A percentile compares a stretch with the other conserved stretches of the same genome.
Conservation (phyloP, 352 stramenopile genomes). For the Ophiocytium majus region DNA sequence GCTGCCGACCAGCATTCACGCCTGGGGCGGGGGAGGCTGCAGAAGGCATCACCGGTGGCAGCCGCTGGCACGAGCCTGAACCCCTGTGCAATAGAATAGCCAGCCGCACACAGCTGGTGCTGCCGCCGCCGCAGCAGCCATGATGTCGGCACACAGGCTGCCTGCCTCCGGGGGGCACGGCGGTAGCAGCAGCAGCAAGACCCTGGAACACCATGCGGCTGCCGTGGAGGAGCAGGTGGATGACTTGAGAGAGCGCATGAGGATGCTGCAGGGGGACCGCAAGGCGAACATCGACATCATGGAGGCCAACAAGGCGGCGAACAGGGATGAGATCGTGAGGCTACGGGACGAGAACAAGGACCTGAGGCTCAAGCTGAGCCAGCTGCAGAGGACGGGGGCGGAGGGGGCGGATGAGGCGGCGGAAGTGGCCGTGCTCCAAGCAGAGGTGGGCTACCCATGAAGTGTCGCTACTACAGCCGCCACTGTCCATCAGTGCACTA, state of each 20-base stretch:
- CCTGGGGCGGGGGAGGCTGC: no score
- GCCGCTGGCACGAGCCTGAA: no score
- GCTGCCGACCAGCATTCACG: no score
- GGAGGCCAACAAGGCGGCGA: slow-evolving; percentile 71
- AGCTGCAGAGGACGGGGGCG: slow-evolving; percentile 66
- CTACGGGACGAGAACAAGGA: slow-evolving; percentile 82
- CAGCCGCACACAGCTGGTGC: no score
- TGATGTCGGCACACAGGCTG: no score
- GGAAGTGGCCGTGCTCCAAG: slow-evolving; percentile 14
- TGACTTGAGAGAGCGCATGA: slow-evolving; percentile 59
- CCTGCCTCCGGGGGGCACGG: no score
- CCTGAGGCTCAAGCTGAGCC: slow-evolving; percentile 72
- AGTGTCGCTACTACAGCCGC: no score
- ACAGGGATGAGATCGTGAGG: slow-evolving; percentile 81
- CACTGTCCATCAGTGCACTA: no score
- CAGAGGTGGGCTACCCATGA: background rate
- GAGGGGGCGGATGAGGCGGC: slow-evolving; percentile 40
- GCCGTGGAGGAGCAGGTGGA: slow-evolving; percentile 58
- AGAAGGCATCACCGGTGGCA: no score
- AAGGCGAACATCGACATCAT: slow-evolving; percentile 60
- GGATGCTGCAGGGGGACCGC: slow-evolving; percentile 52
- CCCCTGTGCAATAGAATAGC: no score
- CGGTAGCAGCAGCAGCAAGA: no score
- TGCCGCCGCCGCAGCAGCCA: no score
- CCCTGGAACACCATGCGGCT: background rate